Conservation (phyloP, 2,329 filamentous ascomycete genomes). For the Lecanicillium sp. region DNA sequence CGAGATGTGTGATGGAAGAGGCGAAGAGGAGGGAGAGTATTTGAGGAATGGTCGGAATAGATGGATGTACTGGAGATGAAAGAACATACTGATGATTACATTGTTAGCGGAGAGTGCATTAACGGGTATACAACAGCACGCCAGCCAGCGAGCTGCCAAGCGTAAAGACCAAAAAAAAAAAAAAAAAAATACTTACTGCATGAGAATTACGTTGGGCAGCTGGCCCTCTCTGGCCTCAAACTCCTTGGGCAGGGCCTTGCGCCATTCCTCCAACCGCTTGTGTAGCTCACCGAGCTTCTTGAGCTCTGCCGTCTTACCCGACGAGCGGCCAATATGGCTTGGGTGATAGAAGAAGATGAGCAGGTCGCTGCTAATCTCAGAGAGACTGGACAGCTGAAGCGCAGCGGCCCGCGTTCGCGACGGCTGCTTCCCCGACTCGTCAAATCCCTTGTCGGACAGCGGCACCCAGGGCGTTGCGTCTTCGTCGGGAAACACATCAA, state of each 20-base stretch:
- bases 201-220: conserved; percentile 68
- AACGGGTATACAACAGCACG: not conserved
- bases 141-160: no score
- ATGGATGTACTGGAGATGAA: conserved; percentile 90
- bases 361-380: conserved; percentile 89
- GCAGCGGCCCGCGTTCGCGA: conserved; percentile 75
- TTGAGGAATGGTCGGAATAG: conserved; percentile 93
- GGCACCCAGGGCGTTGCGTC: conserved; percentile 81
- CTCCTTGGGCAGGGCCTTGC: conserved; percentile 72
- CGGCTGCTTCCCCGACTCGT: conserved; percentile 65
- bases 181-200: conserved; percentile 60
- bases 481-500: conserved; percentile 83
- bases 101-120: not conserved
- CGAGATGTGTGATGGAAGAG: conserved; percentile 78
- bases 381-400: conserved; percentile 72
- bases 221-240: conserved; percentile 85
- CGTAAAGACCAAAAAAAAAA: no score
- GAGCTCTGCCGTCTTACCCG: conserved; percentile 73
- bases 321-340: conserved; percentile 49
- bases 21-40: conserved; percentile 73
- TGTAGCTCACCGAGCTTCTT: conserved; percentile 92
- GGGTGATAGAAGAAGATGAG: conserved; percentile 89
- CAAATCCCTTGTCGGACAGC: conserved; percentile 76
- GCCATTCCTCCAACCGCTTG: conserved; percentile 83
- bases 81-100: conserved; percentile 75